Percentiles rank a stretch among this genome's conserved stretches.
These are phyloP conservation scores for Arabis hirsuta DNA, from an alignment of 345 rosid genomes.

Conservation along the genomic window DNA sequence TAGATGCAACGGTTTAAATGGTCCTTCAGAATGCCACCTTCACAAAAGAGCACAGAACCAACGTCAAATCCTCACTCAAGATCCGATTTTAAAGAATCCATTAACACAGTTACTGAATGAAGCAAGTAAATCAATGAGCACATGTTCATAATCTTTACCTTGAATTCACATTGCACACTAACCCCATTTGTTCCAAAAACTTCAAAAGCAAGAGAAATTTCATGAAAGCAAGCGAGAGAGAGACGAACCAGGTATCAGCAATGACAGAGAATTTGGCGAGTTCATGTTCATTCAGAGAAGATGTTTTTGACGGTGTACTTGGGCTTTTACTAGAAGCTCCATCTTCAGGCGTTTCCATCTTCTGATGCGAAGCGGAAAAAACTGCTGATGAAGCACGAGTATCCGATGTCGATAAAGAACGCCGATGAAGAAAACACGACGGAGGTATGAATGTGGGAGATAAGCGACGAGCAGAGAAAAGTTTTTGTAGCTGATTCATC, in stretches of 20 bases:
- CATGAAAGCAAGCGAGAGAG: too few species aligned
- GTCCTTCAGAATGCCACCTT: constrained; percentile 97
- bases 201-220: too few species aligned
- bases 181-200: neutral
- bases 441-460: constrained; percentile 36
- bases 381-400: constrained; percentile 24
- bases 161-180: neutral
- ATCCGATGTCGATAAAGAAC: constrained; percentile 27
- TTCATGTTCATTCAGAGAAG: constrained; percentile 71
- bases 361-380: constrained; percentile 25
- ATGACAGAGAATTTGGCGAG: constrained; percentile 83
- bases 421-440: constrained; percentile 33
- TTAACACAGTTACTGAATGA: neutral
- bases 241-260: constrained; percentile 74
- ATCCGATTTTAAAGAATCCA: neutral
- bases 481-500: constrained; percentile 43
- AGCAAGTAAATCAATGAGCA: neutral
- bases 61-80: neutral
- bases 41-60: neutral
- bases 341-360: neutral
- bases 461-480: constrained; percentile 43
- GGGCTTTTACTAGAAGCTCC: constrained; percentile 26
- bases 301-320: constrained; percentile 28
- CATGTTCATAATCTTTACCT: neutral
- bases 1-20: constrained; percentile 82